Base-by-base conservation (phyloP, 768 basidiomycete genomes). In the Boletus subparvulus region DNA sequence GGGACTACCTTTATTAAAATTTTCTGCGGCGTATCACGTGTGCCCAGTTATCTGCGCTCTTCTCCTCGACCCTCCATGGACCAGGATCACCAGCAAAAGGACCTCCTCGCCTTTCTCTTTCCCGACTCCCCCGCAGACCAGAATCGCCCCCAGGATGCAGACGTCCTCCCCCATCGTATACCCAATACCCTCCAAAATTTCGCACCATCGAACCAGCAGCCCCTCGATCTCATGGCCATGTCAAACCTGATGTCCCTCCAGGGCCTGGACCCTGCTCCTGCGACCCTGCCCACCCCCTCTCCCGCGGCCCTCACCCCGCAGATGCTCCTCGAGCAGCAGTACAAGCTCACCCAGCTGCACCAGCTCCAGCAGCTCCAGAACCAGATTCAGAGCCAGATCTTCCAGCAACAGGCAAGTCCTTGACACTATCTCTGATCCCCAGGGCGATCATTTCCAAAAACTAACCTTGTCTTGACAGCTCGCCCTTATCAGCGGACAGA, bases 311-410 rank as follows among this genome's bases (percentile, higher is more conserved):
- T 68, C 56, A 77, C 74, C 36, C 77, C 82, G 7, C 81, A 85
- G 45, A 67, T 83, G 58, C 71, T 88, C 37, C 71, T 87, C 41
- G 87, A 90, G 65, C 88, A 91, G 63, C 89, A 92, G 69, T 82
- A 90, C 74, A 88, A 87, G 69, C 78, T 92, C 44, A 81, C 82
- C 2, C 88, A 90, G 69, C 76, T 93, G 4, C 91, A 88, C 59
- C 85, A 88, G 68, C 76, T 89, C 10, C 88, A 88, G 66, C 85
- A 89, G 68, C 76, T 87, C 13, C 90, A 94, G 66, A 86, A 87
- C 56, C 88, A 92, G 74, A 89, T 92, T 55, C 90, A 94, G 69
- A 85, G 86, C 55, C 88, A 92, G 77, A 89, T 92, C 57, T 90
- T 93, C 56, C 92, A 94, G 65, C 92, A 94, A 68, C 92, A 94